These are phyloP conservation scores for Marasmius fiardii DNA, from an alignment of 1,284 basidiomycete species.

Conservation along the genomic window DNA sequence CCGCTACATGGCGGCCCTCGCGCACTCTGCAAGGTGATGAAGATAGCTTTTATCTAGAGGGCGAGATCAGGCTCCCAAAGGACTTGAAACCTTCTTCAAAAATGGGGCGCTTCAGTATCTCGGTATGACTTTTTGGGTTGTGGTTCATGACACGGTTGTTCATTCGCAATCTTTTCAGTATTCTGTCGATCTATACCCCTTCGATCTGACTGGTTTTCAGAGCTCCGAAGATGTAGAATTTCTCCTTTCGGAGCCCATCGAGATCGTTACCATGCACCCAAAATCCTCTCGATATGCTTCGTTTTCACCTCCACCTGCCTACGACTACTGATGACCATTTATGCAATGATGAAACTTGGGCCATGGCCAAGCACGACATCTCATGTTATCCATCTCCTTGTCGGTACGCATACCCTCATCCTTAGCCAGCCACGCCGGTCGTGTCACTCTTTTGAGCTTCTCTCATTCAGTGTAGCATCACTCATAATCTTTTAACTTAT, in stretches of 20 bases:
- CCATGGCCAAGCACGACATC: background rate
- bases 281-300: conserved; percentile 36
- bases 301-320: conserved; percentile 37
- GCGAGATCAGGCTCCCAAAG: conserved; percentile 46
- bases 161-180: conserved; percentile 21
- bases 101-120: conserved; percentile 46
- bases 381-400: background rate
- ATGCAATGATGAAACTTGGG: conserved; percentile 25
- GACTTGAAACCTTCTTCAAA: conserved; percentile 44
- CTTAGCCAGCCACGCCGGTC: background rate
- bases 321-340: conserved; percentile 24
- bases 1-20: conserved; percentile 45
- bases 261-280: conserved; percentile 42
- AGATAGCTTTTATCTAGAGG: conserved; percentile 37
- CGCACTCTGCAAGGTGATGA: conserved; percentile 23
- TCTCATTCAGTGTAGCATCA: background rate
- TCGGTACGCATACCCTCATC: background rate
- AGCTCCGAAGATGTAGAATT: conserved; percentile 26
- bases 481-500: background rate
- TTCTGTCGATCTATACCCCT: conserved; percentile 38
- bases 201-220: conserved; percentile 32
- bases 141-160: background rate
- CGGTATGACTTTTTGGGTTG: conserved; percentile 26
- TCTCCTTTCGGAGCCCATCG: conserved; percentile 39
- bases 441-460: background rate